These are phyloP conservation scores for Apium graveolens DNA, from an alignment of 129 eudicot genomes.

Conservation along the genomic window DNA sequence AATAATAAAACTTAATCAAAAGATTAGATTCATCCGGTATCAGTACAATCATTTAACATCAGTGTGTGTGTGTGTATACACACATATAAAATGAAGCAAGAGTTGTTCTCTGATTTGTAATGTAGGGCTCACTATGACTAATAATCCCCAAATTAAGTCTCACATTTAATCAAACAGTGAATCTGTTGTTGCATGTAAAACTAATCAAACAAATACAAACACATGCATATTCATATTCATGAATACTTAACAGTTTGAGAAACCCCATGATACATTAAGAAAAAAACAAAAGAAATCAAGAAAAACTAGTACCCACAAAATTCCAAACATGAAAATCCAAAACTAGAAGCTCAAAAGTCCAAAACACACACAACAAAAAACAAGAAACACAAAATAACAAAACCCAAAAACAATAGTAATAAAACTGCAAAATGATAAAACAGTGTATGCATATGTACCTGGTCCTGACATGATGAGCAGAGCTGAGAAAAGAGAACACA, in stretches of 20 bases:
- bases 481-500: neutral
- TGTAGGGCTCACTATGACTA: neutral
- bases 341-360: neutral
- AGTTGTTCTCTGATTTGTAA: neutral
- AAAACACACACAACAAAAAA: slow-evolving; percentile 5
- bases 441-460: neutral
- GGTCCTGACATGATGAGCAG: slow-evolving; percentile 7
- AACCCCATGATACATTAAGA: neutral
- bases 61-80: neutral
- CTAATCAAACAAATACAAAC: neutral
- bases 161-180: neutral
- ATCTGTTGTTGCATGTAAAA: neutral
- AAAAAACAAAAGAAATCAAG: neutral
- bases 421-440: neutral
- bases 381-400: neutral
- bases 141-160: neutral
- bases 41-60: neutral
- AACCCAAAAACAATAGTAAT: neutral
- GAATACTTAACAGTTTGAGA: neutral
- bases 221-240: neutral
- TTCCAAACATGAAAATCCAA: neutral
- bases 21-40: neutral
- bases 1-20: neutral
- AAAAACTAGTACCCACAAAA: neutral
- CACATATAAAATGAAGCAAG: no score